Percentiles rank a stretch among this genome's conserved stretches.
Conservation (phyloP, 164 flowering plant genomes). For the Sextonia rubra region DNA sequence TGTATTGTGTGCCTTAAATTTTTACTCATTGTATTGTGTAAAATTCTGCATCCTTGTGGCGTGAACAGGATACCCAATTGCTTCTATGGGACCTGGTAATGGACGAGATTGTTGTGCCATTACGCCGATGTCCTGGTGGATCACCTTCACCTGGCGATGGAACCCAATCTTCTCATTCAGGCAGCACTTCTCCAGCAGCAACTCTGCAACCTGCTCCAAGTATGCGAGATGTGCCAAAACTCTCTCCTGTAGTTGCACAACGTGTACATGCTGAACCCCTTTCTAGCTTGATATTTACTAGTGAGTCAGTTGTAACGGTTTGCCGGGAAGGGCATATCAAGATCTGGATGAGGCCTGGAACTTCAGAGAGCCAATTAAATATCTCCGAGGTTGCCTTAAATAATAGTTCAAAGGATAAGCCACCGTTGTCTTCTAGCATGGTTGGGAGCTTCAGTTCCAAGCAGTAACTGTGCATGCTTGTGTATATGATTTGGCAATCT, state of each 20-base stretch:
- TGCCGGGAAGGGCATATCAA: slow-evolving; percentile 93
- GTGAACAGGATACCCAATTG: slow-evolving; percentile 78
- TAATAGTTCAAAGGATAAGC: slow-evolving; percentile 52
- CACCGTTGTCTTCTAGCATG: slow-evolving; percentile 24
- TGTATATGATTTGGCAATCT: not conserved
- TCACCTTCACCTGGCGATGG: slow-evolving; percentile 89
- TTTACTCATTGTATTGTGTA: not conserved
- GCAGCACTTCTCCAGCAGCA: slow-evolving; percentile 57
- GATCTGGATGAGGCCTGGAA: slow-evolving; percentile 86
- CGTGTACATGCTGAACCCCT: slow-evolving; percentile 93
- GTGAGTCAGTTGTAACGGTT: slow-evolving; percentile 74
- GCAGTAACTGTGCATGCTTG: slow-evolving; percentile 26
- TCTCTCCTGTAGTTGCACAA: slow-evolving; percentile 83
- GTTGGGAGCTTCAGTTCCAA: slow-evolving; percentile 39
- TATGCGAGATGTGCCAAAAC: slow-evolving; percentile 90
- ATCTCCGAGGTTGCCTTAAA: slow-evolving; percentile 40
- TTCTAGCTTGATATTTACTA: slow-evolving; percentile 80
- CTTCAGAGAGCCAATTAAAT: slow-evolving; percentile 48
- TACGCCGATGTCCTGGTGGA: slow-evolving; percentile 80
- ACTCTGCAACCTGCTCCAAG: slow-evolving; percentile 93
- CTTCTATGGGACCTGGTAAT: slow-evolving; percentile 90
- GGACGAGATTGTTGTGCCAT: slow-evolving; percentile 94
- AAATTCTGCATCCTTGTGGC: not conserved
- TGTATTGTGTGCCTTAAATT: not conserved
- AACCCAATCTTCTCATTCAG: slow-evolving; percentile 90